Evolutionary conservation across 805 yeast genomes (phyloP).

Genomic region (Lachancea cidri): DNA sequence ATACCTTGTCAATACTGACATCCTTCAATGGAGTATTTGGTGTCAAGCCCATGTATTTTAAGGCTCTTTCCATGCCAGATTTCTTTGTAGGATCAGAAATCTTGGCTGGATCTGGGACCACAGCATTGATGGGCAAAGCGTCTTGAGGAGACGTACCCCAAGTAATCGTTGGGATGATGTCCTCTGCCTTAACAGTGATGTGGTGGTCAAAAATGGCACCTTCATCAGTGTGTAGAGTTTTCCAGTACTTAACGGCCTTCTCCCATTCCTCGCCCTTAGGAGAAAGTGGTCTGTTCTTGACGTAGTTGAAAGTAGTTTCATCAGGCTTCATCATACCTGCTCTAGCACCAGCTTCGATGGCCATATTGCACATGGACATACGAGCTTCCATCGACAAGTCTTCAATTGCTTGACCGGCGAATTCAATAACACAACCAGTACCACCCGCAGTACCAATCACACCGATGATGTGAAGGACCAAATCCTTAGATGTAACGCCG

Average conservation of each 20-base stretch:
- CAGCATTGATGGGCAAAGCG: conserved; percentile 88
- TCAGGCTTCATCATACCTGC: conserved; percentile 99
- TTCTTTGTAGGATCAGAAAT: conserved; percentile 67
- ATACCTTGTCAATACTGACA: conserved; percentile 85
- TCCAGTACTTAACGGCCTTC: conserved; percentile 90
- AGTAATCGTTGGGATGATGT: conserved; percentile 91
- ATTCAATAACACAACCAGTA: conserved; percentile 94
- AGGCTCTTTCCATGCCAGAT: conserved; percentile 86
- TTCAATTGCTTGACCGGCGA: conserved; percentile 92
- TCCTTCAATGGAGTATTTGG: conserved; percentile 76
- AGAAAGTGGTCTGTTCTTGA: conserved; percentile 91
- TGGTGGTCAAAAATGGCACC: conserved; percentile 88
- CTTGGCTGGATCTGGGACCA: conserved; percentile 84
- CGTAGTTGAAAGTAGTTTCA: conserved; percentile 77
- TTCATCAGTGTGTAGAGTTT: conserved; percentile 76
- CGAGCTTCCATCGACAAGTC: conserved; percentile 92
- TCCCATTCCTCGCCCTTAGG: conserved; percentile 95
- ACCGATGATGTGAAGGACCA: conserved; percentile 91
- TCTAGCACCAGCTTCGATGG: conserved; percentile 98
- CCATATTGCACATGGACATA: conserved; percentile 99
- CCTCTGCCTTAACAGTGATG: conserved; percentile 72
- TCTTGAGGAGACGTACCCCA: conserved; percentile 99
- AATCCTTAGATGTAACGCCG: conserved; percentile 94
- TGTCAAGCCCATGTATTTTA: conserved; percentile 83
- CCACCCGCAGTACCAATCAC: conserved; percentile 99